phyloP scores from a whole-genome alignment of 2,329 filamentous ascomycete genomes.

The Cadophora sp. region DNA sequence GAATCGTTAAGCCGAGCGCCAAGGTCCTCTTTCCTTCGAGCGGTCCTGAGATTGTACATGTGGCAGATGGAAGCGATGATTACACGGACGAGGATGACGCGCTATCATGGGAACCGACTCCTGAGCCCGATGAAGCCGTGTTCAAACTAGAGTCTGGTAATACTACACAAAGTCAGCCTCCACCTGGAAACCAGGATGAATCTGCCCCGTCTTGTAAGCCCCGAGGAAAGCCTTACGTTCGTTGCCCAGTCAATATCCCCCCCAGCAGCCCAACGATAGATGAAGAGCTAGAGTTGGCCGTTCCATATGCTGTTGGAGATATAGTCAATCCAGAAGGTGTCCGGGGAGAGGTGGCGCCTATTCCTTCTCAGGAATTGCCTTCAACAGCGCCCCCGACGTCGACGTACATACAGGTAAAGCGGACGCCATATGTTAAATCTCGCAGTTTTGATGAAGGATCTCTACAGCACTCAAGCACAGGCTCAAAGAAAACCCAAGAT shows the following conservation, averaged over 20 bases:
- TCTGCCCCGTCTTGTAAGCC: neutral
- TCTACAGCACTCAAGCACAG: neutral
- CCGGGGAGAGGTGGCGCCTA: neutral
- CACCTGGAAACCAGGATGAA: neutral
- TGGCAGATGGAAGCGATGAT: neutral
- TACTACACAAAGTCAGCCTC: neutral
- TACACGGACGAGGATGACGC: conserved; percentile 14
- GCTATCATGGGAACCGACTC: conserved; percentile 12
- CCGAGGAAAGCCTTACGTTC: neutral
- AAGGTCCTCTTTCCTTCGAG: neutral
- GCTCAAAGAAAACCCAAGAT: neutral
- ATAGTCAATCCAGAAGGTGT: conserved; percentile 24
- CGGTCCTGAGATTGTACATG: neutral
- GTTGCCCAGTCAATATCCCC: neutral
- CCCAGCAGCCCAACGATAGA: conserved; percentile 29
- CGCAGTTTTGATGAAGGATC: neutral
- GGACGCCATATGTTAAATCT: conserved; percentile 31
- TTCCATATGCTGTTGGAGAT: conserved; percentile 38
- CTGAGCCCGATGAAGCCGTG: neutral
- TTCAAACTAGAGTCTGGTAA: neutral
- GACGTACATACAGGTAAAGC: conserved; percentile 37
- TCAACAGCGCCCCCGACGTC: conserved; percentile 27
- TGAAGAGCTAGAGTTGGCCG: conserved; percentile 37
- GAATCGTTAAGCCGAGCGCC: neutral
- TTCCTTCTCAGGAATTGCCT: conserved; percentile 26